Percentiles rank a stretch among this genome's conserved stretches.
Evolutionary conservation across 2,329 filamentous ascomycete species (phyloP).

Genomic region (Phaeophleospora eucalypticola): DNA sequence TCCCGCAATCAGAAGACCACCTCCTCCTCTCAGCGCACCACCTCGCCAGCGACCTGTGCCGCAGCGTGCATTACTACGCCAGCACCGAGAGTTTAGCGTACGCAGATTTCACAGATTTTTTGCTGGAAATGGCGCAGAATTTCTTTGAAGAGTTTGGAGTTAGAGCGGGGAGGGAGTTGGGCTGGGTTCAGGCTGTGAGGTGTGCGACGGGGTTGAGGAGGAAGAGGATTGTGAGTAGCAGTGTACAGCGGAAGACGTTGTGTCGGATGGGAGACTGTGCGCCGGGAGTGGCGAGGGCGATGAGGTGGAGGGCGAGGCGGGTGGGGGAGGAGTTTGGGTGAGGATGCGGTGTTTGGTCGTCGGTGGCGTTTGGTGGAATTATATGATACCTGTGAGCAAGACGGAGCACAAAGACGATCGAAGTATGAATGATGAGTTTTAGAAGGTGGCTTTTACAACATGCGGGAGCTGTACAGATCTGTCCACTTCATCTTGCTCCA

Average conservation of each 20-base stretch:
- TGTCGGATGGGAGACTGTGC: constrained; percentile 13
- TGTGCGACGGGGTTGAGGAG: constrained; percentile 3
- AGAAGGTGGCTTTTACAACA: too few species aligned
- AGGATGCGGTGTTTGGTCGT: too few species aligned
- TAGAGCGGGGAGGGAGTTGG: constrained; percentile 9
- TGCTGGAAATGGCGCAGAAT: constrained; percentile 10
- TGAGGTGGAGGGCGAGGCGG: neutral
- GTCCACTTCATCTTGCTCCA: too few species aligned
- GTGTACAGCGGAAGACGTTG: constrained; percentile 9
- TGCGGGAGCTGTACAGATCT: too few species aligned
- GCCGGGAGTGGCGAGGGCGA: constrained; percentile 4
- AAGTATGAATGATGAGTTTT: too few species aligned
- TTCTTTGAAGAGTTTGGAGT: constrained; percentile 13
- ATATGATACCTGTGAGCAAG: too few species aligned
- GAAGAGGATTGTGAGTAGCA: constrained; percentile 7
- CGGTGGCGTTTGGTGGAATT: too few species aligned
- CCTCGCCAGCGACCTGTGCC: constrained; percentile 7
- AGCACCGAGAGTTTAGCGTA: constrained; percentile 6
- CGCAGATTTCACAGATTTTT: constrained; percentile 8
- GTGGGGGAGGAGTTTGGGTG: neutral
- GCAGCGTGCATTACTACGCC: constrained; percentile 9
- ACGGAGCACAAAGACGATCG: too few species aligned
- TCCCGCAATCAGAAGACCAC: neutral
- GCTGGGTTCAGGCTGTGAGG: constrained; percentile 10
- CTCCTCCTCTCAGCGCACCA: constrained; percentile 5